Evolutionary conservation across 179 eudicot species (phyloP).

Genomic region (Carnegiea gigantea): DNA sequence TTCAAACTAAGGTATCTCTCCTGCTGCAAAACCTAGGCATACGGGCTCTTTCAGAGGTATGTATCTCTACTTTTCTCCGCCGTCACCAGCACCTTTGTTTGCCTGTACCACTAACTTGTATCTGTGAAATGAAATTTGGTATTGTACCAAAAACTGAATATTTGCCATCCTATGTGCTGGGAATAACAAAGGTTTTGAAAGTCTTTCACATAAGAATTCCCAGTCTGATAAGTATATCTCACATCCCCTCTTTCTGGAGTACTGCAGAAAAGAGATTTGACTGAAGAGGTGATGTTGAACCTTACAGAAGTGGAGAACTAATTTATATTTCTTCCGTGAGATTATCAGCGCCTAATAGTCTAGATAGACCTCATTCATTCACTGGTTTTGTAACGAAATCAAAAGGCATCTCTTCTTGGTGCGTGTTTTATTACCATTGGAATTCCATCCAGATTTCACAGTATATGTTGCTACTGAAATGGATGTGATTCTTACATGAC

Average conservation of each 20-base stretch:
- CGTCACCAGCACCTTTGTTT: no score
- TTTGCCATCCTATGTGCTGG: conserved; percentile 1
- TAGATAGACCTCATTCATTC: background rate
- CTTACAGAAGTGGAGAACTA: background rate
- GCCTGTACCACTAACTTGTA: conserved; percentile 7
- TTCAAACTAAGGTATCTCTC: conserved; percentile 50
- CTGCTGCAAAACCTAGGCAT: conserved; percentile 62
- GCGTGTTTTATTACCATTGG: conserved; percentile 22
- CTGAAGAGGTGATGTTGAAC: no score
- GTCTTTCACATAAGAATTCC: background rate
- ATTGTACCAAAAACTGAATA: conserved; percentile 7
- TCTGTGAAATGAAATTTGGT: conserved; percentile 4
- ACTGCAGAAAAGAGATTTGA: no score
- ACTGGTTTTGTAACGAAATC: conserved; percentile 7
- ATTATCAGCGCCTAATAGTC: background rate
- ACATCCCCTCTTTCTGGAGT: background rate
- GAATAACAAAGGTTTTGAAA: background rate
- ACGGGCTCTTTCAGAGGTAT: conserved; percentile 85
- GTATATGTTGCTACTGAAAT: conserved; percentile 28
- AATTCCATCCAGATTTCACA: conserved; percentile 31
- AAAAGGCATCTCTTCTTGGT: conserved; percentile 19
- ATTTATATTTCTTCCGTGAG: background rate
- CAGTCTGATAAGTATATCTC: background rate
- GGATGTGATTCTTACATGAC: conserved; percentile 35
- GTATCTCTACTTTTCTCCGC: conserved; percentile 21